phyloP scores from a whole-genome alignment of 2,329 filamentous ascomycete species.

The Ophiostoma quercus region DNA sequence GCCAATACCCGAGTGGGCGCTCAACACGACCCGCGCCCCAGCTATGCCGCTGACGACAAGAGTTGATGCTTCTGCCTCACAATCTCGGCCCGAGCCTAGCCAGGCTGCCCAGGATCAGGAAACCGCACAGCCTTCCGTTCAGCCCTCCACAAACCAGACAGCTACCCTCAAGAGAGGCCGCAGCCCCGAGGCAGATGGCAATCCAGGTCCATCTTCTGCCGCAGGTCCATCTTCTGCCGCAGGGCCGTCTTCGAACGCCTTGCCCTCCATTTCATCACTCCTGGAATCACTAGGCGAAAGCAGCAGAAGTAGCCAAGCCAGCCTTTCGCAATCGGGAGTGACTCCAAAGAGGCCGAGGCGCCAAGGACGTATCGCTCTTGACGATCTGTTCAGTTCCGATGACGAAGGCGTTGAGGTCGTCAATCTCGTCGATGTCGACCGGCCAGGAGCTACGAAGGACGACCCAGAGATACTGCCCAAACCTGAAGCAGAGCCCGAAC shows the following conservation, averaged over 20 bases:
- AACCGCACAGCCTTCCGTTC: neutral
- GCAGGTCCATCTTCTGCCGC: neutral
- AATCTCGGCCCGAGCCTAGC: neutral
- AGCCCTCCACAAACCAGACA: neutral
- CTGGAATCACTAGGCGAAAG: slow-evolving; percentile 15
- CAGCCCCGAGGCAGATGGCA: neutral
- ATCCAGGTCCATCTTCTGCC: neutral
- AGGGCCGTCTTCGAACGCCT: neutral
- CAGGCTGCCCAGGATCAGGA: neutral
- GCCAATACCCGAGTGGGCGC: neutral
- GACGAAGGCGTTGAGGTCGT: slow-evolving; percentile 32
- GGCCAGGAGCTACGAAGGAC: slow-evolving; percentile 10
- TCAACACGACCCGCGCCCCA: neutral
- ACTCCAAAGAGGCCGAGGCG: slow-evolving; percentile 19
- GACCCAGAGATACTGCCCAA: neutral
- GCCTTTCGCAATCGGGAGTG: slow-evolving; percentile 3
- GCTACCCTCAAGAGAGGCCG: neutral
- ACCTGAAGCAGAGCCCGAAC: neutral
- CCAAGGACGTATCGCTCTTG: neutral
- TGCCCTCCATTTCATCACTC: slow-evolving; percentile 1
- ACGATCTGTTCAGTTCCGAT: slow-evolving; percentile 23
- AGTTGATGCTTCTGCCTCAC: neutral
- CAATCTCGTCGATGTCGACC: slow-evolving; percentile 36
- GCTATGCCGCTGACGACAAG: neutral
- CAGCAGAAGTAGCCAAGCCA: slow-evolving; percentile 8